These are phyloP conservation scores for Pisolithus orientalis DNA, from an alignment of 768 basidiomycete genomes.

Conservation along the genomic window DNA sequence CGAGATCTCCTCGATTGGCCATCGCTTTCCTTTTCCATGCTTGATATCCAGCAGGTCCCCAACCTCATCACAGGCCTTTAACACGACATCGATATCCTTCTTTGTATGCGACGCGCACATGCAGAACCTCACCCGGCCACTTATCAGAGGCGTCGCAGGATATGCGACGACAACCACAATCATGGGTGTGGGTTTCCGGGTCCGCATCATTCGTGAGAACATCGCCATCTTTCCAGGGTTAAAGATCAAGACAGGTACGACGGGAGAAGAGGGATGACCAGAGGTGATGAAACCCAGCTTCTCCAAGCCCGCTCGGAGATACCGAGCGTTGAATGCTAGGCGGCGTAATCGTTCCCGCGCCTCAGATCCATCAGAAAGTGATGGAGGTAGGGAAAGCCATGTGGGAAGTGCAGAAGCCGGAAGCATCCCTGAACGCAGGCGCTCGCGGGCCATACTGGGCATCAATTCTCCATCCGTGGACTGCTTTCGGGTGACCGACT, in stretches of 20 bases:
- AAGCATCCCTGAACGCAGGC: slow-evolving; percentile 62
- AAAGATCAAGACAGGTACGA: slow-evolving; percentile 88
- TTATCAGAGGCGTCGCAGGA: slow-evolving; percentile 84
- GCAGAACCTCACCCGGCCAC: slow-evolving; percentile 88
- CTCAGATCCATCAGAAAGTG: slow-evolving; percentile 76
- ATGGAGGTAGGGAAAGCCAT: slow-evolving; percentile 73
- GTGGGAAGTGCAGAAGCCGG: slow-evolving; percentile 57
- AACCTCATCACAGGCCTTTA: slow-evolving; percentile 86
- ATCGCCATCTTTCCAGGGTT: slow-evolving; percentile 90
- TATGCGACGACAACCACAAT: slow-evolving; percentile 88
- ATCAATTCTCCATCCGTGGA: slow-evolving; percentile 10
- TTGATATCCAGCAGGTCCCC: slow-evolving; percentile 89
- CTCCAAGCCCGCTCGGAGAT: slow-evolving; percentile 76
- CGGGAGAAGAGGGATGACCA: slow-evolving; percentile 84
- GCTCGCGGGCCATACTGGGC: slow-evolving; percentile 30
- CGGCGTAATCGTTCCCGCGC: slow-evolving; percentile 77
- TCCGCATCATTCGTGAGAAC: slow-evolving; percentile 85
- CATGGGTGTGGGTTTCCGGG: slow-evolving; percentile 62
- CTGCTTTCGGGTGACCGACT: slow-evolving; percentile 49
- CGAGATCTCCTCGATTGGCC: slow-evolving; percentile 72
- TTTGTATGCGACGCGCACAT: slow-evolving; percentile 94
- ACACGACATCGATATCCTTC: slow-evolving; percentile 83
- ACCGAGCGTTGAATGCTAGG: slow-evolving; percentile 94
- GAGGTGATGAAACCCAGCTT: slow-evolving; percentile 97
- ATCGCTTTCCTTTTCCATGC: slow-evolving; percentile 65